Percentiles rank a stretch among this genome's conserved stretches.
These are phyloP conservation scores for Colletotrichum plurivorum DNA, from an alignment of 2,329 filamentous ascomycete species.

Conservation along the genomic window DNA sequence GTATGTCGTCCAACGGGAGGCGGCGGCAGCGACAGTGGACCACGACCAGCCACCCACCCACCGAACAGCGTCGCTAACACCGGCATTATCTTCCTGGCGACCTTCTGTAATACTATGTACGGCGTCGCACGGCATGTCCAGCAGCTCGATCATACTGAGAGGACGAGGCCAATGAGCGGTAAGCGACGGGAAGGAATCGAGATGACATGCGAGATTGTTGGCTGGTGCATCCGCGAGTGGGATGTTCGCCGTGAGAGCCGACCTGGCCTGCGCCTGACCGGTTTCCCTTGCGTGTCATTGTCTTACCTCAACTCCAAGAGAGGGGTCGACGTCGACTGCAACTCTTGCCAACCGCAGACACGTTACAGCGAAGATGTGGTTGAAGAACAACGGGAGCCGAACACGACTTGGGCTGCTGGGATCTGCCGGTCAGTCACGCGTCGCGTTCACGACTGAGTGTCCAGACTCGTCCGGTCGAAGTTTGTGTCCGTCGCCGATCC, in stretches of 20 bases:
- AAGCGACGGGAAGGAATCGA: slow-evolving; percentile 8
- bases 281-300: slow-evolving; percentile 23
- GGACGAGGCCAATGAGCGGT: neutral
- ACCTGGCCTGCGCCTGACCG: neutral
- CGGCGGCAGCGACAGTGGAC: slow-evolving; percentile 20
- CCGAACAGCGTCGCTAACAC: slow-evolving; percentile 2
- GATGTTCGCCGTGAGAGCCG: too few species aligned
- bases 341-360: slow-evolving; percentile 8
- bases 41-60: slow-evolving; percentile 9
- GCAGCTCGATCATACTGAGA: neutral
- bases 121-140: slow-evolving; percentile 11
- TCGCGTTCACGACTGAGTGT: neutral
- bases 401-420: neutral
- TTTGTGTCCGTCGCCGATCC: slow-evolving; percentile 2
- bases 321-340: slow-evolving; percentile 2
- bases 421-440: slow-evolving; percentile 8
- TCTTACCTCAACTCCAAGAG: slow-evolving; percentile 2
- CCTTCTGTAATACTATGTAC: neutral
- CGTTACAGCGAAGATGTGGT: slow-evolving; percentile 17
- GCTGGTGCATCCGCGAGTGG: neutral
- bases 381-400: neutral
- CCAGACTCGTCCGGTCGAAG: neutral
- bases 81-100: slow-evolving; percentile 2
- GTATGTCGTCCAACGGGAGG: slow-evolving; percentile 17
- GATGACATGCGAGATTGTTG: slow-evolving; percentile 18